Conservation (phyloP, 345 rosid genomes). For the Syzygium aqueum region DNA sequence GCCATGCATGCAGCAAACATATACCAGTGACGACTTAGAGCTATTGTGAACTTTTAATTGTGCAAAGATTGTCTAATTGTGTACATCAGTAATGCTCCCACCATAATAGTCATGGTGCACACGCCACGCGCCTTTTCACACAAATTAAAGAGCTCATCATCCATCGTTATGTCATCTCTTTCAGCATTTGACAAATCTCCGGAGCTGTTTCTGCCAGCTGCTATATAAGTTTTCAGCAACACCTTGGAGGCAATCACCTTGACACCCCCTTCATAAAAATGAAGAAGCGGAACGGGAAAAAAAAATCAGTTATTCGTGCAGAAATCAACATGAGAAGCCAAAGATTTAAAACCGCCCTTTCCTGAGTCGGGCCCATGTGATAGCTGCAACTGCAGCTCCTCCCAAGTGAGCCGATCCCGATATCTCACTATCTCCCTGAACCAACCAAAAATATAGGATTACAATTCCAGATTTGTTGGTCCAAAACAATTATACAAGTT, state of each 20-base stretch:
- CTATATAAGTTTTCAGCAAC: conserved; percentile 40
- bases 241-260: conserved; percentile 14
- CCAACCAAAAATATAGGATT: not conserved
- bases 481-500: not conserved
- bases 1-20: not conserved
- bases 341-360: conserved; percentile 34
- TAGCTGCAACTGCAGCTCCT: conserved; percentile 86
- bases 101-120: conserved; percentile 5
- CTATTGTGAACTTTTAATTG: not conserved
- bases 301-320: conserved; percentile 53
- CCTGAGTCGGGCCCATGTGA: conserved; percentile 62
- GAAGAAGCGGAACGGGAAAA: not conserved
- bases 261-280: conserved; percentile 4
- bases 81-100: not conserved
- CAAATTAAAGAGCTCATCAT: conserved; percentile 18
- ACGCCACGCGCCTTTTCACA: not conserved
- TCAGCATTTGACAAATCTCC: conserved; percentile 37
- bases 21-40: rapidly evolving
- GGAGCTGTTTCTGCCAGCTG: conserved; percentile 45
- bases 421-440: conserved; percentile 64
- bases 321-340: not conserved
- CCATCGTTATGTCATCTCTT: conserved; percentile 28
- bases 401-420: conserved; percentile 92
- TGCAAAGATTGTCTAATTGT: not conserved
- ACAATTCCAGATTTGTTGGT: not conserved